A percentile compares a stretch with the other conserved stretches of the same genome.
Conservation (phyloP, 2,329 filamentous ascomycete genomes). For the Westerdykella ornata region DNA sequence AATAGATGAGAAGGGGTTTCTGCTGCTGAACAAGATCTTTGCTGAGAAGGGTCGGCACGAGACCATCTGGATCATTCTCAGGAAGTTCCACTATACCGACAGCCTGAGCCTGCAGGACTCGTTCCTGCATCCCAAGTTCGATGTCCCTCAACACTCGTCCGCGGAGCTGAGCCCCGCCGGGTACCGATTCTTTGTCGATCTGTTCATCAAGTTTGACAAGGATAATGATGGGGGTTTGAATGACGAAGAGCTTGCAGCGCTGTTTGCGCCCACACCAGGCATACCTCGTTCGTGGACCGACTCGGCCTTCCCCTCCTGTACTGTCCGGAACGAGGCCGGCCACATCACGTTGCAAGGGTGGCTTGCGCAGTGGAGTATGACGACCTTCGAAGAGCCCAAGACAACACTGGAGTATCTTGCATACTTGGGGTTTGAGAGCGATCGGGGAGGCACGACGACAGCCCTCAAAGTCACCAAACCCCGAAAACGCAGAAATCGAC, state of each 20-base stretch:
- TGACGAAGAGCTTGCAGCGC: constrained; percentile 70
- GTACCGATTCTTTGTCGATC: constrained; percentile 94
- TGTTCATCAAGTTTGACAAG: constrained; percentile 92
- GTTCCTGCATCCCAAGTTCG: constrained; percentile 88
- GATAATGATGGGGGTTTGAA: constrained; percentile 95
- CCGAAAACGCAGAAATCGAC: constrained; percentile 73
- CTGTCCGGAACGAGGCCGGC: constrained; percentile 89
- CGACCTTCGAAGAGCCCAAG: constrained; percentile 90
- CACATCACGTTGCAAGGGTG: constrained; percentile 95
- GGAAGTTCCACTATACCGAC: constrained; percentile 94
- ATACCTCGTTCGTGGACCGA: constrained; percentile 82
- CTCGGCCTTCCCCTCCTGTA: constrained; percentile 83
- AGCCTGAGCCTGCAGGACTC: constrained; percentile 85
- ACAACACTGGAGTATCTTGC: constrained; percentile 94
- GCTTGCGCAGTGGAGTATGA: constrained; percentile 99
- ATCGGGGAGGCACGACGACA: constrained; percentile 65
- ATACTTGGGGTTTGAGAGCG: constrained; percentile 89
- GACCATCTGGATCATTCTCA: constrained; percentile 94
- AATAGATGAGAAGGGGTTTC: constrained; percentile 74
- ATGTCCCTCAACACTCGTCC: constrained; percentile 85
- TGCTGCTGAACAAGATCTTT: constrained; percentile 90
- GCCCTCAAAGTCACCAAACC: constrained; percentile 91
- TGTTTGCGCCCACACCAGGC: constrained; percentile 91
- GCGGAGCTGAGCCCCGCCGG: constrained; percentile 90
- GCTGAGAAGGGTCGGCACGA: constrained; percentile 96